These are phyloP conservation scores for Phytophthora hybrid DNA, from an alignment of 352 stramenopile genomes.

Conservation along the genomic window DNA sequence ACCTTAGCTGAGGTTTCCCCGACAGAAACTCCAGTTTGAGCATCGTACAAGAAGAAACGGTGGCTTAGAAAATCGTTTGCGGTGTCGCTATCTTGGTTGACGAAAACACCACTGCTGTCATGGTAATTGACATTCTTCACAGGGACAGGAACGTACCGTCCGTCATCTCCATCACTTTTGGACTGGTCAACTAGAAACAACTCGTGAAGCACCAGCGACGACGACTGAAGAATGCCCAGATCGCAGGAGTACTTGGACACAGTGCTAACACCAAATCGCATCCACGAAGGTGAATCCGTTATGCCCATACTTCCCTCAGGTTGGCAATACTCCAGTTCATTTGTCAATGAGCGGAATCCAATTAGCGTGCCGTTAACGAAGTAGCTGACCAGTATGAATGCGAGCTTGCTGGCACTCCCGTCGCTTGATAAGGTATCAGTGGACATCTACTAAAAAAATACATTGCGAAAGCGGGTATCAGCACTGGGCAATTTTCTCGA, in stretches of 20 bases:
- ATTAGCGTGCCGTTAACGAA: constrained; percentile 90
- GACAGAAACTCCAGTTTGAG: constrained; percentile 63
- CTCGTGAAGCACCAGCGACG: constrained; percentile 87
- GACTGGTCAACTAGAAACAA: constrained; percentile 90
- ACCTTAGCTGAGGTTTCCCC: constrained; percentile 60
- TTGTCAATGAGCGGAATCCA: constrained; percentile 68
- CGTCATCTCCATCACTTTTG: constrained; percentile 52
- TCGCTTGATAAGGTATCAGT: constrained; percentile 66
- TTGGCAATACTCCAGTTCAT: constrained; percentile 87
- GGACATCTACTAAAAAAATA: constrained; percentile 66
- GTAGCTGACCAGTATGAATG: constrained; percentile 90
- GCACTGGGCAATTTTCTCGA: not conserved
- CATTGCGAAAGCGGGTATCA: not conserved
- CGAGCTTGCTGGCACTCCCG: constrained; percentile 68
- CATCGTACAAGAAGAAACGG: constrained; percentile 94
- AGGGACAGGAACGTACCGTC: constrained; percentile 85
- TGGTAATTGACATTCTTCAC: constrained; percentile 89
- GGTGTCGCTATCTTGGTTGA: constrained; percentile 89
- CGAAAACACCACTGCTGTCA: constrained; percentile 60
- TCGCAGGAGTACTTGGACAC: constrained; percentile 74
- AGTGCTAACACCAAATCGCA: constrained; percentile 79
- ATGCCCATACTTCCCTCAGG: constrained; percentile 15
- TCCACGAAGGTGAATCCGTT: constrained; percentile 62
- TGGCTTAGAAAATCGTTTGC: constrained; percentile 90
- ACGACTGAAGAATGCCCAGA: constrained; percentile 53